phyloP scores from a whole-genome alignment of 2,329 filamentous ascomycete species.

The Pseudogymnoascus sp. region DNA sequence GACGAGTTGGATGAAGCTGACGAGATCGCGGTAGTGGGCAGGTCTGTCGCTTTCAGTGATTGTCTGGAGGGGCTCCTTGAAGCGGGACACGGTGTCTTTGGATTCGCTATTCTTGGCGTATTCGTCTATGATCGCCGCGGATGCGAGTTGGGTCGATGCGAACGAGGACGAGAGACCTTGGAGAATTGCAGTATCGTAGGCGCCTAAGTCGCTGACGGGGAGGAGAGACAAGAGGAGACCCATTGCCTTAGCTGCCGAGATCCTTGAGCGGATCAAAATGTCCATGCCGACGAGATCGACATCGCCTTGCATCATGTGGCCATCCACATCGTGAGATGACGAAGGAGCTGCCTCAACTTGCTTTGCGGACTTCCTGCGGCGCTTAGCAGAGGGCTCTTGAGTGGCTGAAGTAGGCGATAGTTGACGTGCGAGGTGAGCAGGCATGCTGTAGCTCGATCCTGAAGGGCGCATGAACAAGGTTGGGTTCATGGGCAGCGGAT shows the following conservation, averaged over 20 bases:
- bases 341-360: constrained; percentile 58
- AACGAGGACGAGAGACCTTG: constrained; percentile 64
- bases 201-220: constrained; percentile 54
- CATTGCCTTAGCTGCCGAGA: constrained; percentile 80
- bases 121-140: constrained; percentile 80
- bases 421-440: constrained; percentile 35
- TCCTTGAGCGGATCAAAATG: constrained; percentile 77
- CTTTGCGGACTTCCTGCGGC: constrained; percentile 80
- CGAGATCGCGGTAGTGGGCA: constrained; percentile 77
- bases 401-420: constrained; percentile 41
- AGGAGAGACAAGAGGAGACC: constrained; percentile 75
- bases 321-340: constrained; percentile 92
- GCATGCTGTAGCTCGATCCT: constrained; percentile 67
- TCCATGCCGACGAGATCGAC: constrained; percentile 90
- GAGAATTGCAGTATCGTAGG: constrained; percentile 58
- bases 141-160: constrained; percentile 78
- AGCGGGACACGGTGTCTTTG: constrained; percentile 48
- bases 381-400: constrained; percentile 60
- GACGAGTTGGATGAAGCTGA: constrained; percentile 81
- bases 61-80: constrained; percentile 58
- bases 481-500: constrained; percentile 87
- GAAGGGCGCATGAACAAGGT: constrained; percentile 89
- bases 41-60: constrained; percentile 80
- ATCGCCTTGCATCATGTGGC: constrained; percentile 95
- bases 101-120: constrained; percentile 59